Evolutionary conservation across 148 eudicot genomes (phyloP).

Genomic region (Gaultheria prostrata): DNA sequence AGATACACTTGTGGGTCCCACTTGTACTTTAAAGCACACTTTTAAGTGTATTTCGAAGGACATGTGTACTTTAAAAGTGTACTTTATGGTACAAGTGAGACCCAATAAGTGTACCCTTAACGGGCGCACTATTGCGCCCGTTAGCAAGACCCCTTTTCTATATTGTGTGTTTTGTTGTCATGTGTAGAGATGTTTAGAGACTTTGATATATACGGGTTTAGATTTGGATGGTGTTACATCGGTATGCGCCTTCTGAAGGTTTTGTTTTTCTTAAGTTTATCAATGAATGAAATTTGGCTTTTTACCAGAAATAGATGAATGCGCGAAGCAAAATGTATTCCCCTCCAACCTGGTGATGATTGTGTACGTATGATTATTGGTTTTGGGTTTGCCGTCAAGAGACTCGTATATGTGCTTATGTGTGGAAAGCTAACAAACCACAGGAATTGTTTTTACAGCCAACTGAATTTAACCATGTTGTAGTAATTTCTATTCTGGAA

Average conservation of each 20-base stretch:
- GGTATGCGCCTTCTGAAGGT: background rate
- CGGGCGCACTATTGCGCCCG: too few species aligned
- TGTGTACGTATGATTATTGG: background rate
- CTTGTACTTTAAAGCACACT: too few species aligned
- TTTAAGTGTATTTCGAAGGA: too few species aligned
- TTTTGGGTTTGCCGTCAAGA: background rate
- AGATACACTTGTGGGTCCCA: too few species aligned
- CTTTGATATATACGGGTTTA: background rate
- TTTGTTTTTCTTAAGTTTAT: background rate
- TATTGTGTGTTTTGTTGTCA: background rate
- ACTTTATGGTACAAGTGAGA: too few species aligned
- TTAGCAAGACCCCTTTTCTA: too few species aligned
- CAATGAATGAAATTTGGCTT: background rate
- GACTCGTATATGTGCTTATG: background rate
- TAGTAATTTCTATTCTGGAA: background rate
- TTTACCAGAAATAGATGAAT: background rate
- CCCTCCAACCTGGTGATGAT: background rate
- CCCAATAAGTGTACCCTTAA: too few species aligned
- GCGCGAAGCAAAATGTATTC: background rate
- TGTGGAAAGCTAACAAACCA: background rate
- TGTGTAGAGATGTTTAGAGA: background rate
- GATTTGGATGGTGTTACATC: background rate
- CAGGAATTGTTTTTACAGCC: background rate
- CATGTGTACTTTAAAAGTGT: too few species aligned
- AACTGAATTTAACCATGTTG: background rate